phyloP scores from a whole-genome alignment of 2,329 filamentous ascomycete genomes.

The Aspergillus tanneri region DNA sequence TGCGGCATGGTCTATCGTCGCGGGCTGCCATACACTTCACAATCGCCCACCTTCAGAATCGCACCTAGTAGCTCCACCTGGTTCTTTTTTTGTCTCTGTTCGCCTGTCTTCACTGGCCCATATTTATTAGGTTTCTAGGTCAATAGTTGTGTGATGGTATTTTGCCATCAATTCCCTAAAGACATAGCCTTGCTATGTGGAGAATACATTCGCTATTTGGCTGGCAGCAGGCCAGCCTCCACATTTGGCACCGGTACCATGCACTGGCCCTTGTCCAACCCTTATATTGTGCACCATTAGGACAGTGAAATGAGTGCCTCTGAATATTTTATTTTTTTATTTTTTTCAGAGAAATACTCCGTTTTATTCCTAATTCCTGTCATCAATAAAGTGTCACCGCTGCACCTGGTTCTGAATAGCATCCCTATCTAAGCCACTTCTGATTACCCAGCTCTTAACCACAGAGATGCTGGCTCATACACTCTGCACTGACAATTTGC shows the following conservation, averaged over 20 bases:
- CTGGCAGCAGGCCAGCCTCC: background rate
- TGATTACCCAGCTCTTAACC: no score
- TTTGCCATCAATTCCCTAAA: background rate
- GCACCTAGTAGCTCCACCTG: no score
- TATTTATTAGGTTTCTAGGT: background rate
- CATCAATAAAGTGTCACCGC: no score
- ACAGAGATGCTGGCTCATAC: no score
- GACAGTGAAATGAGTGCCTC: constrained; percentile 14
- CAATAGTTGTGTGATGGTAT: background rate
- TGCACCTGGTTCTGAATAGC: no score
- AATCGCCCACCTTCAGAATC: background rate
- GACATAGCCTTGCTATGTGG: background rate
- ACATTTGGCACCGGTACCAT: background rate
- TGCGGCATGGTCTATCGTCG: constrained; percentile 12
- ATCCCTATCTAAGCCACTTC: no score
- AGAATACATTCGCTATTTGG: background rate
- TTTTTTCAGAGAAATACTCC: no score
- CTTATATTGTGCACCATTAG: background rate
- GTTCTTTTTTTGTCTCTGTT: background rate
- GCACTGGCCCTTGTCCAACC: background rate
- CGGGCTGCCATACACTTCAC: background rate
- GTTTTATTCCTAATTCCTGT: no score
- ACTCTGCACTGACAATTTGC: no score
- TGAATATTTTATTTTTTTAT: no score
- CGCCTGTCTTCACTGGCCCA: background rate